Base-by-base conservation (phyloP, 768 basidiomycete genomes). In the Infundibulicybe gibba region DNA sequence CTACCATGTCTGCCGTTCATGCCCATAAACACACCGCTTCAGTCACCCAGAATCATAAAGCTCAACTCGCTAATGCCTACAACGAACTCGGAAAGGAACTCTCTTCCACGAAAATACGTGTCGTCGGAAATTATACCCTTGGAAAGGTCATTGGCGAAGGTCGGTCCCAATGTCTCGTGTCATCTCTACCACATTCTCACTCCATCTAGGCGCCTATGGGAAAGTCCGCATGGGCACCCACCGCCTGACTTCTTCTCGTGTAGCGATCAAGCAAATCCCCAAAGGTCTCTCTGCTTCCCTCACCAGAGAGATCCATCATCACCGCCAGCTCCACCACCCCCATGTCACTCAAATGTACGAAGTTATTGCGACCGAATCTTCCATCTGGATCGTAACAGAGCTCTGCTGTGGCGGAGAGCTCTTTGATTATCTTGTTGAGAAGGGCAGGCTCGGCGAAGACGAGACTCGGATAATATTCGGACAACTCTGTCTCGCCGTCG, bases 291-390 rank as follows among this genome's bases (percentile, higher is more conserved):
- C 94, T 30, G 80, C 94, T 5, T 79, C 88, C 14, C 77, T 99
- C 34, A 99, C 97, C 20, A 83, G 95, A 53, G 95, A 99, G 70
- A 97, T 99, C 46, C 95, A 99, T 61, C 97, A 99, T 59, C 95
- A 99, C 69, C 88, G 95, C 43, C 89, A 92, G 41, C 80, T 99
- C 11, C 97, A 97, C 62, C 95, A 98, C 59, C 93, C 93, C 0
- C 84, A 97, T 61, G 81, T 99, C 58, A 90, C 93, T 12, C 93
- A 95, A 61, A 85, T 98, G 67, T 97, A 90, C 71, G 95, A 99
- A 68, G 91, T 98, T 61, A 90, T 98, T 61, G 97, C 97, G 8
- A 98, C 97, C 1, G 97, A 99, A 68, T 80, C 81, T 19, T 80
- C 82, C 53, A 94, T 99, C 61, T 98, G 94, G 93, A 92, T 99